Conservation (phyloP, 108 stramenopile species). For the Epipyxis sp. region DNA sequence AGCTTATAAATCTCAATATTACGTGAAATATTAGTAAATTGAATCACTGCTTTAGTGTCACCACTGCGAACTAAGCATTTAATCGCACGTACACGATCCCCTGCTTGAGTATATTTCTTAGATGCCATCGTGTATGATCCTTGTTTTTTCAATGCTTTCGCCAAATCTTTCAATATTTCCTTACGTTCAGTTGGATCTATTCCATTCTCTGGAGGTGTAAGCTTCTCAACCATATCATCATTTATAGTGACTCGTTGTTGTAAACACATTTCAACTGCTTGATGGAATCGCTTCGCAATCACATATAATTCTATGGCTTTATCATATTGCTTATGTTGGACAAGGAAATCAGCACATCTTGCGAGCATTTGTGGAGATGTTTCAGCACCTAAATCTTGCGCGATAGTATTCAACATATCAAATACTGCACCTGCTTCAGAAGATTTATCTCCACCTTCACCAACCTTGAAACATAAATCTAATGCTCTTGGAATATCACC, state of each 20-base stretch:
- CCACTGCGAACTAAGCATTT: slow-evolving; percentile 66
- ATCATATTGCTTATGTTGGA: slow-evolving; percentile 56
- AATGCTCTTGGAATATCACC: slow-evolving; percentile 60
- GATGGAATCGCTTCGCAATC: slow-evolving; percentile 32
- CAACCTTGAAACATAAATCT: slow-evolving; percentile 59
- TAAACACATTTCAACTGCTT: slow-evolving; percentile 58
- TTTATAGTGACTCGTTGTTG: slow-evolving; percentile 51
- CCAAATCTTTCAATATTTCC: slow-evolving; percentile 50
- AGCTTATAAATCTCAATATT: slow-evolving; percentile 63
- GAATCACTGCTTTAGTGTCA: slow-evolving; percentile 65
- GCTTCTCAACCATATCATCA: slow-evolving; percentile 57
- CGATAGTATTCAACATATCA: slow-evolving; percentile 52
- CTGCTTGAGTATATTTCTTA: slow-evolving; percentile 71
- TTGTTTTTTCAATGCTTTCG: slow-evolving; percentile 59
- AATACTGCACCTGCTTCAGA: slow-evolving; percentile 38
- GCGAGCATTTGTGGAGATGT: slow-evolving; percentile 49
- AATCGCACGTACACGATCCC: slow-evolving; percentile 60
- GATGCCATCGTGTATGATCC: slow-evolving; percentile 59
- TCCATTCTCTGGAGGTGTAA: slow-evolving; percentile 48
- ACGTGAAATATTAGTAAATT: slow-evolving; percentile 58
- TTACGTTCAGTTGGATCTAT: slow-evolving; percentile 22
- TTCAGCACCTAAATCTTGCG: slow-evolving; percentile 43
- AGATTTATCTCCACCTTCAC: slow-evolving; percentile 17
- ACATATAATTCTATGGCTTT: slow-evolving; percentile 61
- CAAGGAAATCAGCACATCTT: slow-evolving; percentile 61